Percentiles rank a stretch among this genome's conserved stretches.
phyloP scores from a whole-genome alignment of 129 eudicot genomes.

The Centrapalus pauciflorus region DNA sequence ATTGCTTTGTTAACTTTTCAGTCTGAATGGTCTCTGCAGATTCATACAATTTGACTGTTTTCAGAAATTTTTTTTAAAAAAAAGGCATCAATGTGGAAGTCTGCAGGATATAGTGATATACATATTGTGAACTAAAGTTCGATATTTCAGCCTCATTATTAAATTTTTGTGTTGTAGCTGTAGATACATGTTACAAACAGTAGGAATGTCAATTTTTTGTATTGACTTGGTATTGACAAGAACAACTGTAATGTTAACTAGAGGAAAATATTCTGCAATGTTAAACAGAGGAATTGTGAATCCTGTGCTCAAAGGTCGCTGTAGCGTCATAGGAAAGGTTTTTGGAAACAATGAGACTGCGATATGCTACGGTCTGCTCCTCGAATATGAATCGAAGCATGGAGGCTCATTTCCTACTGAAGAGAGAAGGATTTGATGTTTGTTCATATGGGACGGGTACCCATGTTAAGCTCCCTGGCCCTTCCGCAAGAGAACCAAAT shows the following conservation, averaged over 20 bases:
- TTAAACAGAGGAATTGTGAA: neutral
- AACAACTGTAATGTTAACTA: neutral
- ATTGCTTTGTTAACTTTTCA: neutral
- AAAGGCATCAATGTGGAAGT: neutral
- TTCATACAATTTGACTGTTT: neutral
- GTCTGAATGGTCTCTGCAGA: neutral
- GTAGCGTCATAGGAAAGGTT: neutral
- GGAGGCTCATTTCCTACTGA: conserved; percentile 80
- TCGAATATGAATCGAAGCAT: conserved; percentile 89
- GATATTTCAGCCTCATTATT: neutral
- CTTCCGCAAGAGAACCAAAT: conserved; percentile 80
- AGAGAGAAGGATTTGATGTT: conserved; percentile 83
- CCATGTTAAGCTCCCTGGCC: conserved; percentile 96
- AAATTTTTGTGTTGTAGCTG: neutral
- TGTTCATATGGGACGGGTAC: conserved; percentile 86
- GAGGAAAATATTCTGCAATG: neutral
- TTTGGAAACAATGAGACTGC: conserved; percentile 15
- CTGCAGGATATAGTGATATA: neutral
- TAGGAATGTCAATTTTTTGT: neutral
- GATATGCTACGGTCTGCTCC: conserved; percentile 84
- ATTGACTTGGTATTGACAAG: neutral
- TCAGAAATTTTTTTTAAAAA: neutral
- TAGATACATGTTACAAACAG: neutral
- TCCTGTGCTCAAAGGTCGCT: neutral
- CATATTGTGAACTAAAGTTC: neutral